Conservation (phyloP, 108 stramenopile species). For the Fistulifera pelliculosa region DNA sequence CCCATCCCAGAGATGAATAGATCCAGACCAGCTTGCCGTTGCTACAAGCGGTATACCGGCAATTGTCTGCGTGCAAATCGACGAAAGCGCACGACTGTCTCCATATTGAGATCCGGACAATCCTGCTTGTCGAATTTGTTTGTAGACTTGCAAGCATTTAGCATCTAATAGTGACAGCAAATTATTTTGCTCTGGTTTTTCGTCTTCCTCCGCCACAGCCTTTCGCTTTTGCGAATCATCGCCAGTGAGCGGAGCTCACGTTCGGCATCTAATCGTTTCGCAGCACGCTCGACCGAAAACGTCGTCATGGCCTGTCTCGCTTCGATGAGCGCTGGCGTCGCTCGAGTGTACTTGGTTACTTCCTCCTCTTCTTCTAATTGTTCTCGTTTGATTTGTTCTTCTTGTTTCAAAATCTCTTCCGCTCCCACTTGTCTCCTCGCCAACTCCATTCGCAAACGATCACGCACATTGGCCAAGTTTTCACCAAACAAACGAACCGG, state of each 20-base stretch:
- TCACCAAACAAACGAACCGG: slow-evolving; percentile 90
- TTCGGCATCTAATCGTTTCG: slow-evolving; percentile 58
- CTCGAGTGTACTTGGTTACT: slow-evolving; percentile 84
- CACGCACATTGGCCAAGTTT: slow-evolving; percentile 75
- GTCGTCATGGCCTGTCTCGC: slow-evolving; percentile 64
- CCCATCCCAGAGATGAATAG: slow-evolving; percentile 89
- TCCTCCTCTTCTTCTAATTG: slow-evolving; percentile 17
- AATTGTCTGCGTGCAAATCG: slow-evolving; percentile 34
- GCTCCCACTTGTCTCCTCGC: slow-evolving; percentile 40
- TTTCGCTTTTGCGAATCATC: slow-evolving; percentile 1
- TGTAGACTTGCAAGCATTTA: slow-evolving; percentile 40
- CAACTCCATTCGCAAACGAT: slow-evolving; percentile 68
- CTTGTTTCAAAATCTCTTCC: slow-evolving; percentile 26
- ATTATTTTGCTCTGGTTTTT: slow-evolving; percentile 22
- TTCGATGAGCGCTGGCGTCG: slow-evolving; percentile 62
- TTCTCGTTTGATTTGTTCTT: slow-evolving; percentile 5
- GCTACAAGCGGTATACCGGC: slow-evolving; percentile 48
- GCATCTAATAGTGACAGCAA: slow-evolving; percentile 47
- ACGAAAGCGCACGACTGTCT: slow-evolving; percentile 58
- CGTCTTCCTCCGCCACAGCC: slow-evolving; percentile 11
- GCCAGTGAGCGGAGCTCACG: slow-evolving; percentile 42
- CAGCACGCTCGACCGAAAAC: slow-evolving; percentile 64
- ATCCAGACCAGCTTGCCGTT: slow-evolving; percentile 86
- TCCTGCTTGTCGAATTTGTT: slow-evolving; percentile 40
- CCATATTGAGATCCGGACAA: slow-evolving; percentile 83